Conservation (phyloP, 2,329 filamentous ascomycete species). For the Cercospora sp. region DNA sequence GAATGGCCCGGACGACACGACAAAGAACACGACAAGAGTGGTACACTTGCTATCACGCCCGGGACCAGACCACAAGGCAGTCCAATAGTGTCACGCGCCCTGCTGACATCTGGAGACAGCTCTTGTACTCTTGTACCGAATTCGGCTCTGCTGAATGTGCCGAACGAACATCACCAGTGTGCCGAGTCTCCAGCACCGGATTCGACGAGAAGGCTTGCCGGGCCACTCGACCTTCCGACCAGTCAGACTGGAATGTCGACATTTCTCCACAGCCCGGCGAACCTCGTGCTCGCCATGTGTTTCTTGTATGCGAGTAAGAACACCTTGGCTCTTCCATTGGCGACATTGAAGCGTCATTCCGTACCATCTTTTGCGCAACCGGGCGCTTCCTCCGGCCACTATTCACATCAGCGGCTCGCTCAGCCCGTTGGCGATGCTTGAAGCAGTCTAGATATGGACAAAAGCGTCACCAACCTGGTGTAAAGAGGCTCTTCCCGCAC, state of each 20-base stretch:
- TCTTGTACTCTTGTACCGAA: constrained; percentile 6
- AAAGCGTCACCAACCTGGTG: constrained; percentile 11
- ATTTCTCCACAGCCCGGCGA: neutral
- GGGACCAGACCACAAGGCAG: neutral
- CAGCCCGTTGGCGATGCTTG: constrained; percentile 5
- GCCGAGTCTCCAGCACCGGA: neutral
- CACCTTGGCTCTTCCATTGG: constrained; percentile 12
- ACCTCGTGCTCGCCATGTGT: constrained; percentile 11
- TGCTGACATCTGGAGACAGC: neutral
- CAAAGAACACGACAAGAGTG: neutral
- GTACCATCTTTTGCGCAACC: constrained; percentile 3
- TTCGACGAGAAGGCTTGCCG: constrained; percentile 4
- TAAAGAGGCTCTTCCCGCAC: constrained; percentile 9
- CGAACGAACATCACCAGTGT: neutral
- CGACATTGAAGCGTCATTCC: neutral
- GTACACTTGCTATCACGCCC: constrained; percentile 5
- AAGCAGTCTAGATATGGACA: constrained; percentile 1
- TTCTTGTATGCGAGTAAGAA: constrained; percentile 11
- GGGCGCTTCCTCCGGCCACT: constrained; percentile 10
- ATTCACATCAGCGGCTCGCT: constrained; percentile 2
- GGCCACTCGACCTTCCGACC: neutral
- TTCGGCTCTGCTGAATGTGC: constrained; percentile 3
- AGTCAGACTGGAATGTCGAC: neutral
- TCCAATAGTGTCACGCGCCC: constrained; percentile 1
- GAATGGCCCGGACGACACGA: neutral